Percentiles rank a stretch among this genome's conserved stretches.
Conservation (phyloP, 768 basidiomycete genomes). For the Daedalea quercina region DNA sequence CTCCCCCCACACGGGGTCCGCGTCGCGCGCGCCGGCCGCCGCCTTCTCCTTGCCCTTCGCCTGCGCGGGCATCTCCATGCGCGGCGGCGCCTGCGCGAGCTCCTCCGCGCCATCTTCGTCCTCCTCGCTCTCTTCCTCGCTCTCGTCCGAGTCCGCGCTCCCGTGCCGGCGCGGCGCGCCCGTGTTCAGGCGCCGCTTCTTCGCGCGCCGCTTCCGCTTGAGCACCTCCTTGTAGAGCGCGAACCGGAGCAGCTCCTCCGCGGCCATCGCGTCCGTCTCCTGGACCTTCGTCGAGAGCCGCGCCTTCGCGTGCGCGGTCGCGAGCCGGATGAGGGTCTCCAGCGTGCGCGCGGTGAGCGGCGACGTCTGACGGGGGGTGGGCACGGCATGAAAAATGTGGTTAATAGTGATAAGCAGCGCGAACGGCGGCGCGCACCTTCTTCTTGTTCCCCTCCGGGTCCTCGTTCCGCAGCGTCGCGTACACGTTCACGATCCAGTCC, state of each 20-base stretch:
- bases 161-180: conserved; percentile 39
- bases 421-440: conserved; percentile 41
- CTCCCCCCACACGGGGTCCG: conserved; percentile 61
- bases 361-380: conserved; percentile 59
- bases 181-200: conserved; percentile 82
- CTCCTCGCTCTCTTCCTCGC: conserved; percentile 42
- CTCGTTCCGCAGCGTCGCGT: conserved; percentile 88
- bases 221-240: conserved; percentile 97
- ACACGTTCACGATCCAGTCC: conserved; percentile 89
- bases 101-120: conserved; percentile 43
- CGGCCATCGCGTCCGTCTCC: conserved; percentile 78
- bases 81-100: conserved; percentile 35
- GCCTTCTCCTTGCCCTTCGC: conserved; percentile 21
- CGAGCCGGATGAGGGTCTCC: conserved; percentile 95
- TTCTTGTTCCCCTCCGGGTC: conserved; percentile 86
- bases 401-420: not conserved
- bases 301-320: conserved; percentile 96
- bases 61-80: conserved; percentile 43
- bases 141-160: conserved; percentile 46
- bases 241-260: conserved; percentile 93
- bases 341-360: conserved; percentile 97
- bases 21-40: conserved; percentile 26
- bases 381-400: not conserved
- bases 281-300: conserved; percentile 83
- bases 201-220: conserved; percentile 67